phyloP scores from a whole-genome alignment of 1,284 basidiomycete genomes.

The Termitomyces sp. region DNA sequence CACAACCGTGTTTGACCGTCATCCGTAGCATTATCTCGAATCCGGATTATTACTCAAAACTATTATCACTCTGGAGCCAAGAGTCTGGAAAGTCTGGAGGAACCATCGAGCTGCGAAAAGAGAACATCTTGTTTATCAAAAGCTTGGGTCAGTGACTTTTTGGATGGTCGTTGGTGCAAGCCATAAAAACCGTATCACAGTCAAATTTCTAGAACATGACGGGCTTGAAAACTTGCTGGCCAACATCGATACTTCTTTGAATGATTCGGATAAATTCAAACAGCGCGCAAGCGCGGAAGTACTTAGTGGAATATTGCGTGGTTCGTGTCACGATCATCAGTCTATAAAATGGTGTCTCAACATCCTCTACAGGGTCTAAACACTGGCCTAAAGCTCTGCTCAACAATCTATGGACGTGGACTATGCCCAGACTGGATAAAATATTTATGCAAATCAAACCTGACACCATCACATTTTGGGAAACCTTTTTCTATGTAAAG shows the following conservation, averaged over 20 bases:
- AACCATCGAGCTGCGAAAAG: constrained; percentile 53
- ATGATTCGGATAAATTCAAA: constrained; percentile 81
- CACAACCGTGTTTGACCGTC: constrained; percentile 53
- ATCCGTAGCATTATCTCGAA: constrained; percentile 48
- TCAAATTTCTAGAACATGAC: constrained; percentile 60
- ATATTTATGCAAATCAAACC: constrained; percentile 81
- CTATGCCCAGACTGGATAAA: constrained; percentile 59
- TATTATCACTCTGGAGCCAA: constrained; percentile 65
- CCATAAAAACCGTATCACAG: constrained; percentile 29
- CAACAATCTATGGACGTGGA: constrained; percentile 78
- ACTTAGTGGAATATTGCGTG: constrained; percentile 69
- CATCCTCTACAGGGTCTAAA: constrained; percentile 63
- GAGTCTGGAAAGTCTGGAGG: constrained; percentile 55
- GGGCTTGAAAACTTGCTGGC: constrained; percentile 50
- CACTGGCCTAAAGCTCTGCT: constrained; percentile 76
- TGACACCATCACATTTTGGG: constrained; percentile 78
- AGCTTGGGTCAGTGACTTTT: constrained; percentile 46
- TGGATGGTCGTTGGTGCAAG: constrained; percentile 3
- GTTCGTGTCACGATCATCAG: constrained; percentile 26
- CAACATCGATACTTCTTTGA: constrained; percentile 55
- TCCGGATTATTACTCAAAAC: constrained; percentile 55
- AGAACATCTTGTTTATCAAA: constrained; percentile 67
- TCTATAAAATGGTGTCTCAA: constrained; percentile 2
- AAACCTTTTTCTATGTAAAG: constrained; percentile 53
- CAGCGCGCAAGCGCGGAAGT: constrained; percentile 90